These are phyloP conservation scores for Chaetomiaceae sp. DNA, from an alignment of 2,329 filamentous ascomycete genomes.

Conservation along the genomic window DNA sequence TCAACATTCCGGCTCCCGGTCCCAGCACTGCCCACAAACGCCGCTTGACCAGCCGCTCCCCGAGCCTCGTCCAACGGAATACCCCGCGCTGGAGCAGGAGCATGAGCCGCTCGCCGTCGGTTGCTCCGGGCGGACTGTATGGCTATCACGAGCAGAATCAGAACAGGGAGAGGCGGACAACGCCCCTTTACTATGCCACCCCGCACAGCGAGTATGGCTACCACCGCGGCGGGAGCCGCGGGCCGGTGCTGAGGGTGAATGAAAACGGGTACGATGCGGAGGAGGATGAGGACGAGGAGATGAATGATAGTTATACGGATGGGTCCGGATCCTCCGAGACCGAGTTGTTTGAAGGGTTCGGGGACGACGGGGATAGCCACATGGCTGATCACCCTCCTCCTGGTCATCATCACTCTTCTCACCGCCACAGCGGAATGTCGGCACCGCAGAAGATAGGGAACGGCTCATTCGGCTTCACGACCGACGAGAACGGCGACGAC, in stretches of 20 bases:
- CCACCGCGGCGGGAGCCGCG: slow-evolving; percentile 28
- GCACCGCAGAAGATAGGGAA: background rate
- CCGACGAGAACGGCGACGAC: slow-evolving; percentile 22
- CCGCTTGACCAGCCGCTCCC: slow-evolving; percentile 52
- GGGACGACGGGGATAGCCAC: slow-evolving; percentile 25
- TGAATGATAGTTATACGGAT: slow-evolving; percentile 22
- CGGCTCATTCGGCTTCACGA: slow-evolving; percentile 15
- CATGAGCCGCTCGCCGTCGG: slow-evolving; percentile 33
- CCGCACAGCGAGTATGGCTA: slow-evolving; percentile 55
- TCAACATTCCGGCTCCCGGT: slow-evolving; percentile 30
- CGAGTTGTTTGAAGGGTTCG: background rate
- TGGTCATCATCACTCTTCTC: background rate
- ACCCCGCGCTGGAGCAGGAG: slow-evolving; percentile 52
- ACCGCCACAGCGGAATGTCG: background rate
- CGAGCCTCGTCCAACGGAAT: slow-evolving; percentile 45
- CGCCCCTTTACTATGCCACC: slow-evolving; percentile 70
- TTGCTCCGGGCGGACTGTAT: slow-evolving; percentile 39
- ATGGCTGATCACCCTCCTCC: slow-evolving; percentile 29
- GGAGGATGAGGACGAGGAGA: slow-evolving; percentile 31
- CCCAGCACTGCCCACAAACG: slow-evolving; percentile 27
- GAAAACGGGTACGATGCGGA: slow-evolving; percentile 32
- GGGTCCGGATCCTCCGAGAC: too few relatives aligned
- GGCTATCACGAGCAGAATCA: slow-evolving; percentile 31
- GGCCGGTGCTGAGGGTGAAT: slow-evolving; percentile 11
- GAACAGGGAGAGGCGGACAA: slow-evolving; percentile 37